phyloP scores from a whole-genome alignment of 2,329 filamentous ascomycete species.

The Byssochlamys sp. region DNA sequence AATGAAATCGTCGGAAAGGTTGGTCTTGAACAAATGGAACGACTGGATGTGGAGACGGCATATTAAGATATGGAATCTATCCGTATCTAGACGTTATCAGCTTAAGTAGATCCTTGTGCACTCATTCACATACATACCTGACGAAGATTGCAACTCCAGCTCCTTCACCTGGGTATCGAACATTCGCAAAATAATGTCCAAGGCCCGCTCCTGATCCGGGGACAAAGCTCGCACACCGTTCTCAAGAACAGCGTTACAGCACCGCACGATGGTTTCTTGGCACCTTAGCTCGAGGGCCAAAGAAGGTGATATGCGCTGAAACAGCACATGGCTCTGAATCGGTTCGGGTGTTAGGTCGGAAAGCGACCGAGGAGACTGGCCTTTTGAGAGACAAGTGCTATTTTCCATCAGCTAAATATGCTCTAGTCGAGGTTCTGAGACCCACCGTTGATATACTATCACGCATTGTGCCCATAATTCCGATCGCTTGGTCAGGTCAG shows the following conservation, averaged over 20 bases:
- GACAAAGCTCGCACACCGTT: conserved; percentile 32
- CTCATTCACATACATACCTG: conserved; percentile 17
- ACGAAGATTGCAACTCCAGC: conserved; percentile 22
- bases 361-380: conserved; percentile 25
- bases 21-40: conserved; percentile 29
- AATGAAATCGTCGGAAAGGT: conserved; percentile 18
- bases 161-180: conserved; percentile 30
- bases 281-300: conserved; percentile 30
- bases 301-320: conserved; percentile 24
- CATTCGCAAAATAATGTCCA: conserved; percentile 27
- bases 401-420: background rate
- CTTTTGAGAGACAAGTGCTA: conserved; percentile 31
- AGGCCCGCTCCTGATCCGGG: conserved; percentile 27
- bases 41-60: conserved; percentile 26
- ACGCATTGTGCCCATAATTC: conserved; percentile 34
- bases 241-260: conserved; percentile 26
- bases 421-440: background rate
- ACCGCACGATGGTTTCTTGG: conserved; percentile 27
- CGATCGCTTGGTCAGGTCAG: conserved; percentile 27
- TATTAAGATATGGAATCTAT: conserved; percentile 19
- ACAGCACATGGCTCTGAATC: conserved; percentile 22
- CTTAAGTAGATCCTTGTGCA: conserved; percentile 1
- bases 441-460: conserved; percentile 31
- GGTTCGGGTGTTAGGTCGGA: conserved; percentile 28
- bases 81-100: conserved; percentile 15